Conservation (phyloP, 495 filamentous ascomycete genomes). For the Beverwykella pulmonaria region DNA sequence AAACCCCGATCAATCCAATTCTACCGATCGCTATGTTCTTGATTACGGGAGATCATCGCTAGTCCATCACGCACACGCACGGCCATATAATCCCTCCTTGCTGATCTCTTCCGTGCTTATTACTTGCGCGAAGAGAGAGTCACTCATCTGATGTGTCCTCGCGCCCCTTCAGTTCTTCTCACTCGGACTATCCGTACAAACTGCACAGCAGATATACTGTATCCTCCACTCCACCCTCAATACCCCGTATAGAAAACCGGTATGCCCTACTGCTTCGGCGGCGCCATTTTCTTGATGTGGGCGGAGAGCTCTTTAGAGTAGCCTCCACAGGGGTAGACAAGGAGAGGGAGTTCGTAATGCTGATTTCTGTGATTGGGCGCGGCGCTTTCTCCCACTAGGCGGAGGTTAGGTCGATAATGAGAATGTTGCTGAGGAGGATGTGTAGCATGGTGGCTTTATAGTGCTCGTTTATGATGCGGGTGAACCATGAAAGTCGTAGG, state of each 20-base stretch:
- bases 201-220: neutral
- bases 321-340: neutral
- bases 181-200: neutral
- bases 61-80: no score
- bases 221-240: neutral
- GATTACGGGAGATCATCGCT: no score
- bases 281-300: neutral
- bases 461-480: no score
- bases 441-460: no score
- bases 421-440: no score
- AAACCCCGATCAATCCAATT: no score
- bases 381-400: conserved; percentile 18
- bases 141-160: neutral
- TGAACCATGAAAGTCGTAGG: no score
- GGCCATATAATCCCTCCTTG: no score
- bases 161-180: neutral
- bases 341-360: conserved; percentile 1
- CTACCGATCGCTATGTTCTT: no score
- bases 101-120: no score
- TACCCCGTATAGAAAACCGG: neutral
- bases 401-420: neutral
- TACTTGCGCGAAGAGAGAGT: neutral
- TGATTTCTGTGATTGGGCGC: conserved; percentile 16
- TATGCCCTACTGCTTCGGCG: neutral
- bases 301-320: neutral